phyloP scores from a whole-genome alignment of 169 alveolate species.

The Cryptosporidium felis region DNA sequence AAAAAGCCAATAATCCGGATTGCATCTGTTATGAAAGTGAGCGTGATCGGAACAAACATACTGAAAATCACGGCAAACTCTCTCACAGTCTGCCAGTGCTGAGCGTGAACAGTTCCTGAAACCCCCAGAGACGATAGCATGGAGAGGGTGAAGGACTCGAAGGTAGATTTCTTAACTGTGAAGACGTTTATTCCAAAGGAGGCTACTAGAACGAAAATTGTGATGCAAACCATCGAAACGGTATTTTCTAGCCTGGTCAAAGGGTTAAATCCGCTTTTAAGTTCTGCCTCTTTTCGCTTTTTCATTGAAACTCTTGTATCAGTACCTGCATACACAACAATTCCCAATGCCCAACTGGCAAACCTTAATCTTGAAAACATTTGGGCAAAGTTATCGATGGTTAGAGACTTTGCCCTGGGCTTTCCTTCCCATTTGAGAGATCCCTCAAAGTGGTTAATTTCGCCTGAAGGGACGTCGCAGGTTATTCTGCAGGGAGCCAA shows the following conservation, averaged over 20 bases:
- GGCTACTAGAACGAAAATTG: not conserved
- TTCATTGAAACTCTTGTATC: slow-evolving; percentile 47
- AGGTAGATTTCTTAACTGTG: not conserved
- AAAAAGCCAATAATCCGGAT: slow-evolving; percentile 27
- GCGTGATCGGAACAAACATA: slow-evolving; percentile 42
- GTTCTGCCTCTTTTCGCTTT: not conserved
- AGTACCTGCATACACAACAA: slow-evolving; percentile 66
- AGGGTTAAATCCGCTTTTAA: not conserved
- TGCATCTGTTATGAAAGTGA: slow-evolving; percentile 33
- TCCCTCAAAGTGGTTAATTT: slow-evolving; percentile 54
- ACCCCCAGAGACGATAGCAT: not conserved
- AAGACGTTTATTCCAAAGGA: not conserved
- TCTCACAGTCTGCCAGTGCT: not conserved
- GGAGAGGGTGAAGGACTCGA: not conserved
- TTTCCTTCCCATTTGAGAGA: slow-evolving; percentile 69
- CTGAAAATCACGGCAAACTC: slow-evolving; percentile 37
- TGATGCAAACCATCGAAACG: not conserved
- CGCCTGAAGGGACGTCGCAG: slow-evolving; percentile 61
- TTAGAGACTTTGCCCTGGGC: slow-evolving; percentile 50
- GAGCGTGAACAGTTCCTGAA: not conserved
- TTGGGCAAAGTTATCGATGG: slow-evolving; percentile 45
- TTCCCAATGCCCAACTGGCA: slow-evolving; percentile 65
- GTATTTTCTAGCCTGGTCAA: slow-evolving; percentile 1
- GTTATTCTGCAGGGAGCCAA: slow-evolving; percentile 27
- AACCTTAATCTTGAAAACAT: slow-evolving; percentile 63